Base-by-base conservation (phyloP, 2,329 filamentous ascomycete genomes). In the Penicillium italicum region DNA sequence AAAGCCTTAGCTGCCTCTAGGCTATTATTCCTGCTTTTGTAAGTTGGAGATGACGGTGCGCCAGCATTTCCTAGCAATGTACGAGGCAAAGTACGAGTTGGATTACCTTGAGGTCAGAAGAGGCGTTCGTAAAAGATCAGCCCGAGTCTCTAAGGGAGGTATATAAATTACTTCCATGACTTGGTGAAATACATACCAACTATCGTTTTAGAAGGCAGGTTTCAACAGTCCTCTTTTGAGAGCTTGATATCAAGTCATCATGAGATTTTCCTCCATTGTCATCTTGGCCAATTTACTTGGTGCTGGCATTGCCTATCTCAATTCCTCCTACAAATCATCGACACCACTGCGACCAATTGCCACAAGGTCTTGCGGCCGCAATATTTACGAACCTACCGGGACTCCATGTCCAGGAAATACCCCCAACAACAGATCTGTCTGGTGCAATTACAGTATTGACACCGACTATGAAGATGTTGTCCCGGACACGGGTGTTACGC, bases 381-480 rank as follows among this genome's bases (percentile, higher is more conserved):
- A 33, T 46, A 20, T n/a, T 11, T 18, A 41, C 22, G 3, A 11
- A 20, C 10, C 28, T 20, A 53, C 36, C 7, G 50, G 43, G 10
- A 48, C 36, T 26, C 50, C 42, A 6, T 53, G 43, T 20, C 26
- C 49, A 18, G 59, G 57, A 31, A 70, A 74, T 41, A 61, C 61
- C 7, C 55, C 69, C 0, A 66, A 50, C 1, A 63, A 63, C 34
- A 66, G 72, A 48, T 37, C 62, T 8, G 31, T 36, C 18, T 73
- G 72, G 72, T 67, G 69, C 9, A 57, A 70, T 28, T 69, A 65
- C 52, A 60, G 50, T 20, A 64, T 69, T 44, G 62, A 67, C 50
- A 74, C 72, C 26, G 67, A 74, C 62, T 73, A 69, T 50, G 71
- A 72, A 24, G 61, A 68, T 9, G 59, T 59, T n/a, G 54, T 56